A percentile compares a stretch with the other conserved stretches of the same genome.
Evolutionary conservation across 2,329 filamentous ascomycete genomes (phyloP).

Genomic region (Tolypocladium tundrense): DNA sequence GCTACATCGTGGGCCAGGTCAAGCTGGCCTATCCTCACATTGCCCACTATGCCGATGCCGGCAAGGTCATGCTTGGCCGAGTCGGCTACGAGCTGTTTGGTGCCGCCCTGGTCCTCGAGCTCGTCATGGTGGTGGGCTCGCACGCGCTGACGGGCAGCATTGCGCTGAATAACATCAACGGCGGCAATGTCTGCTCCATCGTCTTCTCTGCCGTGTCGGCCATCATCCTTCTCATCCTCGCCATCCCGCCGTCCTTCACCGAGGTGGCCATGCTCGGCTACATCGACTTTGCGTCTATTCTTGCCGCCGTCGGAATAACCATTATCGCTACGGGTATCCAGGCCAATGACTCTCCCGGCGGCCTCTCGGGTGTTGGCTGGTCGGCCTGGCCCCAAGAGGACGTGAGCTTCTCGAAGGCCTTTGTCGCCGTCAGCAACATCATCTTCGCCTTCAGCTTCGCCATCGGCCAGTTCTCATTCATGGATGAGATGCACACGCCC

Average conservation of each 20-base stretch:
- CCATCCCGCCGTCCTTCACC: slow-evolving; percentile 36
- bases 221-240: slow-evolving; percentile 34
- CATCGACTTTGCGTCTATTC: slow-evolving; percentile 51
- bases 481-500: slow-evolving; percentile 43
- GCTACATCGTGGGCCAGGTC: slow-evolving; percentile 35
- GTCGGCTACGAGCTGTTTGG: slow-evolving; percentile 54
- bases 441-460: slow-evolving; percentile 57
- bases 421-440: slow-evolving; percentile 57
- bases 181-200: slow-evolving; percentile 39
- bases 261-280: slow-evolving; percentile 40
- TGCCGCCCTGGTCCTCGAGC: slow-evolving; percentile 50
- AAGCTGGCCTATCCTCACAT: slow-evolving; percentile 45
- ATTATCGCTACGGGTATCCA: slow-evolving; percentile 54
- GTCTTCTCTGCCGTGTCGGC: slow-evolving; percentile 35
- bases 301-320: slow-evolving; percentile 52
- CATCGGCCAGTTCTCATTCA: slow-evolving; percentile 41
- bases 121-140: slow-evolving; percentile 59
- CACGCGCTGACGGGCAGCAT: slow-evolving; percentile 62
- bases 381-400: slow-evolving; percentile 34
- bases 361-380: slow-evolving; percentile 24
- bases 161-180: slow-evolving; percentile 54
- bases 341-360: slow-evolving; percentile 18
- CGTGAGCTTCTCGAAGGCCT: slow-evolving; percentile 41
- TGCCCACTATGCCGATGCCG: slow-evolving; percentile 58
- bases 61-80: slow-evolving; percentile 49